Conservation (phyloP, 2,329 filamentous ascomycete genomes). For the Podosphaera fusca region DNA sequence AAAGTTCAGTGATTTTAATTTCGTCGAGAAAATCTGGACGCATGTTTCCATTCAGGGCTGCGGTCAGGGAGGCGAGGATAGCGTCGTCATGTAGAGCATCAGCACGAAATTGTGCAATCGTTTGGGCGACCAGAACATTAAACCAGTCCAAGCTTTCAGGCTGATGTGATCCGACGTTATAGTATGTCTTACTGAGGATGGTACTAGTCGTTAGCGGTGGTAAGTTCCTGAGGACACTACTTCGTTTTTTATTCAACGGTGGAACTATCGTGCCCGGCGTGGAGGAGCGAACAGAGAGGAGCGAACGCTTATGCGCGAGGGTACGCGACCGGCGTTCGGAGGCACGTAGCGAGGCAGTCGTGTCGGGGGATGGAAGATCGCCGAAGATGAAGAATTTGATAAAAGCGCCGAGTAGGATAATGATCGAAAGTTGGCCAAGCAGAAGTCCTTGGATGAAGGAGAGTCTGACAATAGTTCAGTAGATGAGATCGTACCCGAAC, state of each 20-base stretch:
- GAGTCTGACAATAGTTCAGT: constrained; percentile 26
- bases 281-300: constrained; percentile 34
- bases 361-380: constrained; percentile 65
- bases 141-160: constrained; percentile 97
- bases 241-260: constrained; percentile 37
- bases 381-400: constrained; percentile 99
- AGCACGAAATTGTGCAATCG: constrained; percentile 80
- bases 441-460: constrained; percentile 90
- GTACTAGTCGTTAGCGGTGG: constrained; percentile 72
- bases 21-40: constrained; percentile 84
- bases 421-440: constrained; percentile 77
- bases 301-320: constrained; percentile 52
- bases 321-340: constrained; percentile 52
- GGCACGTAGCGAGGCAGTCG: constrained; percentile 51
- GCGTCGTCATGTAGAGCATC: constrained; percentile 83
- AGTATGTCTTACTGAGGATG: constrained; percentile 91
- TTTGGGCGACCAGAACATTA: constrained; percentile 90
- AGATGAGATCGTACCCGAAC: constrained; percentile 13
- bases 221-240: constrained; percentile 47
- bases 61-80: constrained; percentile 65
- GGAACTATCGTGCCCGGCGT: constrained; percentile 9
- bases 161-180: constrained; percentile 86
- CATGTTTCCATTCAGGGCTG: constrained; percentile 63
- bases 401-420: constrained; percentile 76
- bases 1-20: constrained; percentile 83